A percentile compares a stretch with the other conserved stretches of the same genome.
These are phyloP conservation scores for Globisporangium cederbergense DNA, from an alignment of 352 stramenopile genomes.

Conservation along the genomic window DNA sequence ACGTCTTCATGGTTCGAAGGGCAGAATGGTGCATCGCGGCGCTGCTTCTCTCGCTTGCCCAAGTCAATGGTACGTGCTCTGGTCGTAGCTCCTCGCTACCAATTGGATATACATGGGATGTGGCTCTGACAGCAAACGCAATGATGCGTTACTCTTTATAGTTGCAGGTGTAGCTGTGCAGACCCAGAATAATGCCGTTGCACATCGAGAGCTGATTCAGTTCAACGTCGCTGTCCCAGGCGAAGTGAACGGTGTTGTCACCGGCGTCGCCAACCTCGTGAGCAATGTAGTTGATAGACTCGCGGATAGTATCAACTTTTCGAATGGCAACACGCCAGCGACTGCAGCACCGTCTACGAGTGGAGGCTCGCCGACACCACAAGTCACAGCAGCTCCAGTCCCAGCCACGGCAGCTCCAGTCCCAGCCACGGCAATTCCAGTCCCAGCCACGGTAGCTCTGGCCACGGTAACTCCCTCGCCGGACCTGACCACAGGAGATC, in stretches of 20 bases:
- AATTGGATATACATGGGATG: neutral
- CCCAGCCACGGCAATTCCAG: slow-evolving; percentile 1
- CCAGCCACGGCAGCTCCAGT: neutral
- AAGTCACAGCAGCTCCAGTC: neutral
- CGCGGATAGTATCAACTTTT: neutral
- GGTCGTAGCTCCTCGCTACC: neutral
- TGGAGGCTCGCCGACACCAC: neutral
- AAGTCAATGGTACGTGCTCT: neutral
- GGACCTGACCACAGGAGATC: neutral
- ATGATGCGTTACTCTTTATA: neutral
- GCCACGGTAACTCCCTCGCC: neutral
- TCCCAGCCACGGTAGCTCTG: neutral
- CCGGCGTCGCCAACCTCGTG: slow-evolving; percentile 1
- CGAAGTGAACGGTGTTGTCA: slow-evolving; percentile 10
- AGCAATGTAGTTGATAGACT: neutral
- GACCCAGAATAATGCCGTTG: neutral
- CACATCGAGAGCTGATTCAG: slow-evolving; percentile 6
- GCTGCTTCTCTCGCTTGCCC: slow-evolving; percentile 15
- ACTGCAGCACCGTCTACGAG: slow-evolving; percentile 3
- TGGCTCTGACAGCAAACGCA: neutral
- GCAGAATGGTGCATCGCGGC: slow-evolving; percentile 12
- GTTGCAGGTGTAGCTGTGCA: neutral
- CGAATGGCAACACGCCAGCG: slow-evolving; percentile 1
- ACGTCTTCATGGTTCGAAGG: slow-evolving; percentile 14
- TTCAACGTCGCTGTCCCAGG: neutral